Base-by-base conservation (phyloP, 2,329 filamentous ascomycete species). In the Cordyceps fumosorosea region DNA sequence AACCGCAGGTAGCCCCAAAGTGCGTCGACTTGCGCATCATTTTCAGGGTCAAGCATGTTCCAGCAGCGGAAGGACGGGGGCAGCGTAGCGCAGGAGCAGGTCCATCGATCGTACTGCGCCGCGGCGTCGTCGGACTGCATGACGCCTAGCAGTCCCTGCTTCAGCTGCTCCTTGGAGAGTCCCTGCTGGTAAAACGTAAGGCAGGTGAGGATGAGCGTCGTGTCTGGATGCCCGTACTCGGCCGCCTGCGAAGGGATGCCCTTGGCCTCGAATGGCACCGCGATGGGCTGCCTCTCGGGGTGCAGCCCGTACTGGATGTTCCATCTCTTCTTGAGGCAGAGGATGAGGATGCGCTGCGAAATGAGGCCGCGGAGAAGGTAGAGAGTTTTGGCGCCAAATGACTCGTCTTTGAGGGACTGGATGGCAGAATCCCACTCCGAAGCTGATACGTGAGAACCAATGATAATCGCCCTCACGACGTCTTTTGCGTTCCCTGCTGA, bases 201-300 rank as follows among this genome's bases (percentile, higher is more conserved):
- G 14, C 83, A 86, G 0, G 88, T 91, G 1, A 91, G 75, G 0
- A 85, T 40, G 2, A 91, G 86, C 0, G 83, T 79, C 0, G 89
- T 85, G 66, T 91, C 80, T 0, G 87, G 86, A 65, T 91, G 87
- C 0, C 85, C 84, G 68, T 82, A 91, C 66, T 91, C 88, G 0
- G 86, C 83, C 6, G 84, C 79, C 0, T 83, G 80, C 0, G 80
- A 81, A 0, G 88, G 87, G 0, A 80, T 76, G 2, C 87, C 88
- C 62, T 91, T 90, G 0, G 85, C 85, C 12, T 83, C 78, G 55
- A 81, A 91, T 0, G 88, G 88, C 0, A 91, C 88, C 0, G 88
- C 87, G 5, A 89, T 80, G 0, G 84, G 84, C 47, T 80, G 76
- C 16, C 88, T 77, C 0, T 64, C 52, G 0, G 81, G 78, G 65